A percentile compares a stretch with the other conserved stretches of the same genome.
phyloP scores from a whole-genome alignment of 1,284 basidiomycete species.

The Marasmius tenuissimus region DNA sequence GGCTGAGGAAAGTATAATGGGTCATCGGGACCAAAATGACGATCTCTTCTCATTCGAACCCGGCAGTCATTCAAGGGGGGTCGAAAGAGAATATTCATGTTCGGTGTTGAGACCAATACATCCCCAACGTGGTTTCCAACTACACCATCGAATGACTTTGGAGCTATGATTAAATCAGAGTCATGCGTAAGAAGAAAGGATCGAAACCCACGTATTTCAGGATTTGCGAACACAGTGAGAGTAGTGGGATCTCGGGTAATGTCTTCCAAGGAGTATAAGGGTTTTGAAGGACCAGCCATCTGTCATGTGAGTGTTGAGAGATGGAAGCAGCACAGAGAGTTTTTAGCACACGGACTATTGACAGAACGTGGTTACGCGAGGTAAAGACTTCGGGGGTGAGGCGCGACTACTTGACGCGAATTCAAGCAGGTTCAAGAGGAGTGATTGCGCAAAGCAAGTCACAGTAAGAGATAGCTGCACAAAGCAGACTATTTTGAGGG shows the following conservation, averaged over 20 bases:
- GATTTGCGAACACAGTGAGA: neutral
- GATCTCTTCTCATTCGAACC: neutral
- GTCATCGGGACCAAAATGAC: neutral
- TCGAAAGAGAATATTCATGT: neutral
- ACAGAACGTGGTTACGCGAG: neutral
- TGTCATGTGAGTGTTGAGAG: neutral
- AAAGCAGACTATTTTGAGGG: neutral
- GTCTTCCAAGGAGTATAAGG: neutral
- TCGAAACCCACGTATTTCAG: neutral
- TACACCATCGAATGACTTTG: neutral
- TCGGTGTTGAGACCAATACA: neutral
- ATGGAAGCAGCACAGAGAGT: neutral
- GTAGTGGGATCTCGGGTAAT: neutral
- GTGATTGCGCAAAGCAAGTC: neutral
- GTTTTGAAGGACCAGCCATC: neutral
- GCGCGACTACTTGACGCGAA: neutral
- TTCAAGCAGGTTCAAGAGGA: neutral
- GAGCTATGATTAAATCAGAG: neutral
- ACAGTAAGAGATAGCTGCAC: neutral
- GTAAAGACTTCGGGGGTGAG: neutral
- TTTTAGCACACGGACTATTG: neutral
- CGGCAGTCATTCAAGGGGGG: neutral
- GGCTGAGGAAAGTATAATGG: neutral
- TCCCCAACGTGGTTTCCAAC: neutral
- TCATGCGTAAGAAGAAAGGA: neutral